phyloP scores from a whole-genome alignment of 805 yeast genomes.

The Wickerhamiella nectarea region DNA sequence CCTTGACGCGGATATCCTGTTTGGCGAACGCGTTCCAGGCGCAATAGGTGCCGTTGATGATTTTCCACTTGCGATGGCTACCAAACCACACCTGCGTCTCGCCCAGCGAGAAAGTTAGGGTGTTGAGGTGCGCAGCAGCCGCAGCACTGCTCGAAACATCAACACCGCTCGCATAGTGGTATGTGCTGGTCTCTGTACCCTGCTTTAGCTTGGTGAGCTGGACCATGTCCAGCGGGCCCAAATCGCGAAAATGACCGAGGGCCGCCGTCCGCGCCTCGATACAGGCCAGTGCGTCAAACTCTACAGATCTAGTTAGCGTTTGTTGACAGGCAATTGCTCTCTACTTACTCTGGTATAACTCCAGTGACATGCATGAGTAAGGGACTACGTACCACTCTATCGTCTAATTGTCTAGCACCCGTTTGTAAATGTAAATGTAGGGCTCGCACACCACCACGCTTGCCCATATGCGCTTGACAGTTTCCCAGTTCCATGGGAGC shows the following conservation, averaged over 20 bases:
- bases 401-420: too few relatives aligned
- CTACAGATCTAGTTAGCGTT: conserved; percentile 29
- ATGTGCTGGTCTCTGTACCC: conserved; percentile 38
- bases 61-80: conserved; percentile 32
- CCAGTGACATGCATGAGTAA: background rate
- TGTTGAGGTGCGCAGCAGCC: conserved; percentile 42
- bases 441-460: background rate
- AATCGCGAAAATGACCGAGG: conserved; percentile 34
- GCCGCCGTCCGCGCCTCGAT: conserved; percentile 36
- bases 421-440: background rate
- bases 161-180: conserved; percentile 41
- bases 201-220: conserved; percentile 33
- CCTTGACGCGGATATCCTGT: conserved; percentile 59
- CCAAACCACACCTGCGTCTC: conserved; percentile 66
- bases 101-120: conserved; percentile 32
- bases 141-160: conserved; percentile 41
- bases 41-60: conserved; percentile 32
- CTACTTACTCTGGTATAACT: conserved; percentile 10
- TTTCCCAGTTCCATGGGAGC: background rate
- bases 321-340: background rate
- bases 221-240: conserved; percentile 67
- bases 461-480: background rate
- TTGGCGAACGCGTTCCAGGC: conserved; percentile 59
- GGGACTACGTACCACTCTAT: too few relatives aligned
- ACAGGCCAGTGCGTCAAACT: conserved; percentile 39